Percentiles rank a stretch among this genome's conserved stretches.
These are phyloP conservation scores for Penicillium waksmanii DNA, from an alignment of 495 filamentous ascomycete genomes.

Conservation along the genomic window DNA sequence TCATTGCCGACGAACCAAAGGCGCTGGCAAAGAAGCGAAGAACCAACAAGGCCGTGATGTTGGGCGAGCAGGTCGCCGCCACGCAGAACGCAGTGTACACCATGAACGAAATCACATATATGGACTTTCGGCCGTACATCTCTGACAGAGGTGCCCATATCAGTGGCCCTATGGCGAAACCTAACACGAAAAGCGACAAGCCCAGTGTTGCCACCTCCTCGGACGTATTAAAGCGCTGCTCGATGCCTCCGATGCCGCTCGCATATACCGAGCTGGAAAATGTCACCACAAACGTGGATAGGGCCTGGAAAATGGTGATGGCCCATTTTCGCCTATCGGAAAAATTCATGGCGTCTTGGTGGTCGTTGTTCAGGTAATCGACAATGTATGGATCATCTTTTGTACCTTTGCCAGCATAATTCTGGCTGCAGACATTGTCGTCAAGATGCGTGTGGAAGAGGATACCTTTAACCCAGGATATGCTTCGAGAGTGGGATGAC, in stretches of 20 bases:
- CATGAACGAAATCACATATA: constrained; percentile 61
- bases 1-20: constrained; percentile 65
- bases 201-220: constrained; percentile 48
- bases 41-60: constrained; percentile 61
- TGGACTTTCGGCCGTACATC: constrained; percentile 61
- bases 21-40: constrained; percentile 70
- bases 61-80: constrained; percentile 56
- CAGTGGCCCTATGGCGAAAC: constrained; percentile 50
- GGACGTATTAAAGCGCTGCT: neutral
- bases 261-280: neutral
- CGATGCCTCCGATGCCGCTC: neutral
- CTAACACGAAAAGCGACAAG: constrained; percentile 54
- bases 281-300: neutral
- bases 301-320: neutral
- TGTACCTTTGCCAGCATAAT: constrained; percentile 7
- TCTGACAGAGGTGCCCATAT: constrained; percentile 58
- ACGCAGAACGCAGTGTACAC: constrained; percentile 64
- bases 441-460: neutral
- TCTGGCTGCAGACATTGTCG: constrained; percentile 4
- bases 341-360: constrained; percentile 5
- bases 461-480: neutral
- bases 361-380: constrained; percentile 8
- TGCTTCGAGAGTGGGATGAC: neutral
- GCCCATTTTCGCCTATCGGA: constrained; percentile 5
- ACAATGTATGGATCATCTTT: constrained; percentile 7